phyloP scores from a whole-genome alignment of 2,329 filamentous ascomycete genomes.

The Stagonosporopsis cucurbitacearum region DNA sequence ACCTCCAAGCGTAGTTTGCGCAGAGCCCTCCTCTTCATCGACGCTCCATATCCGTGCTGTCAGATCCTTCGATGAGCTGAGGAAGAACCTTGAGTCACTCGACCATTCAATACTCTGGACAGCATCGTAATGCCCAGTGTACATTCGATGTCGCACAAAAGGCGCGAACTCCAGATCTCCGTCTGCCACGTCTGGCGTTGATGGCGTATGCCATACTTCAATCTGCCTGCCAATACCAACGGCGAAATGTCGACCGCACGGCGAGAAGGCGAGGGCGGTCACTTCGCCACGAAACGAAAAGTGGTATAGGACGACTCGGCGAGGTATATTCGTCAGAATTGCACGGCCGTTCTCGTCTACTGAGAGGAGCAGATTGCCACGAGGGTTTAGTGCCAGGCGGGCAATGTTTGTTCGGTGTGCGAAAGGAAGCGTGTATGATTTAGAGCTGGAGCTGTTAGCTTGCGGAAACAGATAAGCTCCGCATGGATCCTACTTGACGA shows the following conservation, averaged over 20 bases:
- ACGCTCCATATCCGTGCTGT: conserved; percentile 96
- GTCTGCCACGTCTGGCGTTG: conserved; percentile 80
- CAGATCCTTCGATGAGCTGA: conserved; percentile 89
- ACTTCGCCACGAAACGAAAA: conserved; percentile 91
- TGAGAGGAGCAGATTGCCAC: conserved; percentile 89
- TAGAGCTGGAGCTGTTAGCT: conserved; percentile 66
- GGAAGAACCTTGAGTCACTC: conserved; percentile 91
- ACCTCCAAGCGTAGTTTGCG: conserved; percentile 85
- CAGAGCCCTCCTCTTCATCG: conserved; percentile 83
- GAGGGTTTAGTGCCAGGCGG: conserved; percentile 84
- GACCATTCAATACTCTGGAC: conserved; percentile 94
- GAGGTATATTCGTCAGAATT: conserved; percentile 87
- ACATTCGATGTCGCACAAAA: conserved; percentile 85
- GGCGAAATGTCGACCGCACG: conserved; percentile 88
- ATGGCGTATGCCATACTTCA: conserved; percentile 96
- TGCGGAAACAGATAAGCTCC: too few species aligned
- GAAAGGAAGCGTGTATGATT: conserved; percentile 85
- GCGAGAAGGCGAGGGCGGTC: conserved; percentile 86
- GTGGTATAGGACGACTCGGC: conserved; percentile 86
- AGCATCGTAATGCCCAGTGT: conserved; percentile 86
- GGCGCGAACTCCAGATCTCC: conserved; percentile 94
- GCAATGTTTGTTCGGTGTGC: conserved; percentile 93
- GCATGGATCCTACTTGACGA: conserved; percentile 77
- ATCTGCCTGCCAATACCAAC: conserved; percentile 85
- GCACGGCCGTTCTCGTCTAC: conserved; percentile 94